Evolutionary conservation across 139 green algal genomes (phyloP), one percentile per base, ranked within the genome.

Genomic region (Coelastrella sp.): DNA sequence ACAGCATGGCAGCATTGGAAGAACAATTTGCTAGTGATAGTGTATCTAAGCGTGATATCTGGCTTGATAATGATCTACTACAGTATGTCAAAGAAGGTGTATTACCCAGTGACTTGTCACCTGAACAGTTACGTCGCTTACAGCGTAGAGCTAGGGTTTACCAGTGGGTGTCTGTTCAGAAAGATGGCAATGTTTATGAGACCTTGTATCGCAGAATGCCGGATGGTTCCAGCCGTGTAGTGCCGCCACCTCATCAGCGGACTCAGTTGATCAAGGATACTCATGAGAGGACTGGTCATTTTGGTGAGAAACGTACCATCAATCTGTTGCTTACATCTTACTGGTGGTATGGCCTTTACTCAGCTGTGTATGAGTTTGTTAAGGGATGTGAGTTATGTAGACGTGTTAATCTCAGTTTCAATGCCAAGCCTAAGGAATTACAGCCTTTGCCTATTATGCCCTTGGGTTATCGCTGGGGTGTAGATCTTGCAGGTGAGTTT

Each of bases 381-480:
- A 50, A 37, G 30, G 60, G 50, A 27, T 86, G 85, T 60, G 15
- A 66, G 0, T 4, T 43, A 0, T 86, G 78, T 64, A 38, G 27
- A 8, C 57, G 45, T 6, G 43, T 17, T 11, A 62, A 76, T n/a
- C 1, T 67, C 2, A 23, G 8, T 0, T 73, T 80, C n/a, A 37
- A 23, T 15, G 43, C 32, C 0, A 30, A 32, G 7, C 19, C 27
- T 2, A 2, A 57, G 0, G 6, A 78, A 2, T 15, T 86, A 2
- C 35, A 86, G 19, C 40, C 78, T 7, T 38, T 89, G 77, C 79
- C 69, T 13, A 73, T 86, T 23, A 76, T 21, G 13, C 78, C 45
- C 4, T 48, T 83, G 8, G 68, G 77, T 64, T 89, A 85, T 38
- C 72, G 80, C 41, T 89, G 72, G 79, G 11, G 40, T 19, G 53